Base-by-base conservation (phyloP, 2,329 filamentous ascomycete species). In the Apiospora koreana region DNA sequence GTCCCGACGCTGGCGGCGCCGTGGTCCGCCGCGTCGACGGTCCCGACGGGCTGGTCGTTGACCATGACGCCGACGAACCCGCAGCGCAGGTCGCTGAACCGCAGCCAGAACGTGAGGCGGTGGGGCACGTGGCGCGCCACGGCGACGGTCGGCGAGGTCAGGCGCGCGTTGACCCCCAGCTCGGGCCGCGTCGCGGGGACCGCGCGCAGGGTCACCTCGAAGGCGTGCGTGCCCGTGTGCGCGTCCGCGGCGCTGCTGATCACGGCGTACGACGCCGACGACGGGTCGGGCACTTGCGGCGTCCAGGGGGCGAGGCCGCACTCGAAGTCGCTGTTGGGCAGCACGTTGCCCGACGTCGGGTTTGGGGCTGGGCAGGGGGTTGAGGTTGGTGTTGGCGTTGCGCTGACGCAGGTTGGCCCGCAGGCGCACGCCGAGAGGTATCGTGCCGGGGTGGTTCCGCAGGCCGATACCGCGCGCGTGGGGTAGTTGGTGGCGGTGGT, bases 21-120 rank as follows among this genome's bases (percentile, higher is more conserved):
- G 62, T 73, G 69, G 45, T 73, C 72, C 4, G 31, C 38, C 25
- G 73, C 74, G 16, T 74, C 74, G 16, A 74, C 66, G 4, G 70
- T 71, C 8, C 67, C 50, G 6, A 62, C 0, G 6, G 72, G 65
- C 18, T 46, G 46, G 28, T 70, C 64, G n/a, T 75, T 74, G 68
- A 75, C 31, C 71, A 62, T 66, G 42, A 75, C 67, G 8, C 74
- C 74, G n/a, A 74, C 69, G 69, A 74, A 73, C n/a, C 73, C 72
- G 23, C 68, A 70, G 25, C 41, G 31, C 5, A 8, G n/a, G 38
- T 71, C 68, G 66, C 69, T 71, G 65, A 75, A 75, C 28, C 68
- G 71, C 9, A 71, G 67, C 69, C 70, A 70, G 69, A 74, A 75
- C 12, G 5, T 68, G 28, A 75, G 50, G 42, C 58, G 67, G 41